Base-by-base conservation (phyloP, 345 rosid genomes). In the Aegle marmelos region DNA sequence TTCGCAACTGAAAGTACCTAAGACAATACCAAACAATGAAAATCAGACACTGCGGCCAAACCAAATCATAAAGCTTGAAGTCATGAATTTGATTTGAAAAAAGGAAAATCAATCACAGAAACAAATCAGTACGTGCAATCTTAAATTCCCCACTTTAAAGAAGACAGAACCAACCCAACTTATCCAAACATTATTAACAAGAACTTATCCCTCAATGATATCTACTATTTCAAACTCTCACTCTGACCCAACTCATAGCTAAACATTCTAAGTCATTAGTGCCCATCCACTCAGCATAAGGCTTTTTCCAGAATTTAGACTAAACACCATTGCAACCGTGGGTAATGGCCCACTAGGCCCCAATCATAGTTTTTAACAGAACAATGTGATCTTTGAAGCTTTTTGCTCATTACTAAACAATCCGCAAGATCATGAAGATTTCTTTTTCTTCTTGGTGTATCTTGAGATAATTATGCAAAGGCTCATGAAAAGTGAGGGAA, bases 1-100 rank as follows among this genome's bases (percentile, higher is more conserved):
- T 95, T 97, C 8, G 87, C 94, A 83, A 94, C 90, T 62, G 98
- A 97, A 89, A 97, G 94, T 58, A 97, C 92, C 99, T 92, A 80
- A 37, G 66, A 72, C 63, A 80, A 50, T 19, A 80, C 60, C 65
- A 75, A 63, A 36, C 66, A 62, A 60, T 39, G n/a, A 59, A 66
- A 62, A 54, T 57, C 39, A 37, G 21, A 5, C 61, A 61, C 30
- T 7, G 45, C 5, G 21, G 28, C 24, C 50, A 9, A 36, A 56
- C 2, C 0, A 11, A 31, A 71, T 48, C 36, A 71, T 37, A 10
- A 22, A 31, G 33, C 56, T 54, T 19, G 62, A 9, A 71, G 28
- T 33, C 75, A 14, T 28, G 9, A 58, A 57, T 11, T 58, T 24
- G 25, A 30, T 16, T 17, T 0, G 21, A 63, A 72, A 56, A 56